Percentiles rank a stretch among this genome's conserved stretches.
These are phyloP conservation scores for Bolboschoenoplectus hybrid DNA, from an alignment of 202 grass and related monocot species.

Conservation along the genomic window DNA sequence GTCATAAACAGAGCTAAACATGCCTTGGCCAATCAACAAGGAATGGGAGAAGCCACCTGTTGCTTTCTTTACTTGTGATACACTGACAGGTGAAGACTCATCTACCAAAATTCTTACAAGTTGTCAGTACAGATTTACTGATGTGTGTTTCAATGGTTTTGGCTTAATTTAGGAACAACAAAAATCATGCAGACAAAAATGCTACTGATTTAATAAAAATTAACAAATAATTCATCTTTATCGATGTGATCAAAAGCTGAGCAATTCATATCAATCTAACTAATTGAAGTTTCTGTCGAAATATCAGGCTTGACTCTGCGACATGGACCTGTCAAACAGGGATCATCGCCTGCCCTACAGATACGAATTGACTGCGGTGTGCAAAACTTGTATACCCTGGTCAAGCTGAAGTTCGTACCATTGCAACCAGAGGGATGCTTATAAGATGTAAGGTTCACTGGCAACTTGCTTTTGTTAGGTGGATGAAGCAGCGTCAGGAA, in stretches of 20 bases:
- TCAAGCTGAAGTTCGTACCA: not conserved
- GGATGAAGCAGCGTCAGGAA: not conserved
- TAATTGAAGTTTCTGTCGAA: not conserved
- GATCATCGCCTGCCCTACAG: not conserved
- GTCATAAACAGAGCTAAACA: slow-evolving; percentile 66
- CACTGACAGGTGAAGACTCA: slow-evolving; percentile 4
- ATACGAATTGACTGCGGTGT: not conserved
- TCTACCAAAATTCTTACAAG: not conserved
- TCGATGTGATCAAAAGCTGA: not conserved
- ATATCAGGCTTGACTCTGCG: not conserved
- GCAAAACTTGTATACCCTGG: not conserved
- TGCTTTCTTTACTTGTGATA: slow-evolving; percentile 44
- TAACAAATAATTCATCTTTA: not conserved
- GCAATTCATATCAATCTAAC: not conserved
- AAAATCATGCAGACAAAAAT: not conserved
- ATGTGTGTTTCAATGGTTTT: not conserved
- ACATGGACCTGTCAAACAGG: not conserved
- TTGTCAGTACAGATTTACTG: not conserved
- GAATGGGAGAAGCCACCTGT: slow-evolving; percentile 62
- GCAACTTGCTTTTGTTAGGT: not conserved
- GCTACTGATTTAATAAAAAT: not conserved
- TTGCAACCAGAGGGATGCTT: not conserved
- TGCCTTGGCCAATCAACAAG: slow-evolving; percentile 62
- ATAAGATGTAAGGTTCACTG: not conserved
- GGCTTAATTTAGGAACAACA: not conserved